phyloP scores from a whole-genome alignment of 2,329 filamentous ascomycete species.

The Botrytis elliptica region DNA sequence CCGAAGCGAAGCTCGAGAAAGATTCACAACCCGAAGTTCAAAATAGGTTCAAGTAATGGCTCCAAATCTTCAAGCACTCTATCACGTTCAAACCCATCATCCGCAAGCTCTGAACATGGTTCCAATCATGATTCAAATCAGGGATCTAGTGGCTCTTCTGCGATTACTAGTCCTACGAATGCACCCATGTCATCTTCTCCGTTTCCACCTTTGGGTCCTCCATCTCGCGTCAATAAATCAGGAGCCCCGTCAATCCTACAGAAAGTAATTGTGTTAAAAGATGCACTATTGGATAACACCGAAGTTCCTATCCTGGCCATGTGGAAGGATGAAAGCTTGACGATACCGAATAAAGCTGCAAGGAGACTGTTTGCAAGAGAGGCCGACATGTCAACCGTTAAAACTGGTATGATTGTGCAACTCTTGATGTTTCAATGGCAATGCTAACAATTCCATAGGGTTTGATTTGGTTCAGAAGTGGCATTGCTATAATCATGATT shows the following conservation, averaged over 20 bases:
- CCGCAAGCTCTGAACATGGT: constrained; percentile 32
- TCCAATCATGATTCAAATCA: constrained; percentile 31
- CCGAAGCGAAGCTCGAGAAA: constrained; percentile 21
- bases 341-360: constrained; percentile 64
- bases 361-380: constrained; percentile 50
- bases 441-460: background rate
- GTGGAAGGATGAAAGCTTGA: constrained; percentile 77
- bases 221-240: constrained; percentile 53
- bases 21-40: background rate
- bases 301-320: constrained; percentile 73
- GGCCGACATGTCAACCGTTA: constrained; percentile 41
- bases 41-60: background rate
- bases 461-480: constrained; percentile 60
- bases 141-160: constrained; percentile 39
- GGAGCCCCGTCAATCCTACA: constrained; percentile 65
- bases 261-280: constrained; percentile 73
- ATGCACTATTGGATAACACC: constrained; percentile 73
- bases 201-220: constrained; percentile 67
- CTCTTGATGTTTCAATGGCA: background rate
- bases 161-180: constrained; percentile 50
- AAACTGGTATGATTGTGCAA: constrained; percentile 41
- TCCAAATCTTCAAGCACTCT: constrained; percentile 3
- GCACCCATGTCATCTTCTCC: constrained; percentile 55
- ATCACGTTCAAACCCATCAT: constrained; percentile 34
- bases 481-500: constrained; percentile 64